phyloP scores from a whole-genome alignment of 805 yeast genomes.

The Zygosaccharomyces bailii region DNA sequence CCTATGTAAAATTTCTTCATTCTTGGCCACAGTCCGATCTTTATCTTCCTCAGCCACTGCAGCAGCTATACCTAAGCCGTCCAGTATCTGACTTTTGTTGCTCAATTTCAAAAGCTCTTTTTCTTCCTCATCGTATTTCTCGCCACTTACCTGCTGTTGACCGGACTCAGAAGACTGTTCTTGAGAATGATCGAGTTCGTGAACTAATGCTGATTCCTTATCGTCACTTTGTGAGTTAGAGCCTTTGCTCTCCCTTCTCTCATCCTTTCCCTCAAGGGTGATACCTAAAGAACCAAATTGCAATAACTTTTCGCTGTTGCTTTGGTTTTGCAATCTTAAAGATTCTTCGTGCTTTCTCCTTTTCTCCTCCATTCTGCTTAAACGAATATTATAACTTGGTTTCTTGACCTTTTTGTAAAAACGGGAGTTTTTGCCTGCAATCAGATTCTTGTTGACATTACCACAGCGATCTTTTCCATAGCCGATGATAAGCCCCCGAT shows the following conservation, averaged over 20 bases:
- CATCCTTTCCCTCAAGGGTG: slow-evolving; percentile 14
- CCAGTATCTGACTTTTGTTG: slow-evolving; percentile 11
- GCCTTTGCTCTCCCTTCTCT: neutral
- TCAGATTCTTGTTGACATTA: slow-evolving; percentile 40
- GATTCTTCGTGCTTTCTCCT: slow-evolving; percentile 26
- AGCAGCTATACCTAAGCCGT: slow-evolving; percentile 15
- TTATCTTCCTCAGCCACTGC: slow-evolving; percentile 1
- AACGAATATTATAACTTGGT: slow-evolving; percentile 26
- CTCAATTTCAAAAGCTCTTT: slow-evolving; percentile 18
- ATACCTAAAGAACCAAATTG: slow-evolving; percentile 22
- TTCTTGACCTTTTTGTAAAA: slow-evolving; percentile 41
- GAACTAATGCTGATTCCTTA: neutral
- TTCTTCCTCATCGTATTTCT: slow-evolving; percentile 18
- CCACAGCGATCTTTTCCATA: slow-evolving; percentile 83
- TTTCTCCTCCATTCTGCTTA: slow-evolving; percentile 32
- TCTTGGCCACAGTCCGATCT: neutral
- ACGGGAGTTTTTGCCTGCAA: slow-evolving; percentile 50
- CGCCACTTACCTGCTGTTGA: slow-evolving; percentile 9
- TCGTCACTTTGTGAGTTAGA: neutral
- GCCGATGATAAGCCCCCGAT: slow-evolving; percentile 53
- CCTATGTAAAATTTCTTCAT: neutral
- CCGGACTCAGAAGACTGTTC: neutral
- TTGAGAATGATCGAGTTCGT: neutral
- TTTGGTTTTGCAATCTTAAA: slow-evolving; percentile 13
- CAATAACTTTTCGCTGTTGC: slow-evolving; percentile 13